Percentiles rank a stretch among this genome's conserved stretches.
Conservation (phyloP, 352 stramenopile species). For the Globisporangium okanoganense region DNA sequence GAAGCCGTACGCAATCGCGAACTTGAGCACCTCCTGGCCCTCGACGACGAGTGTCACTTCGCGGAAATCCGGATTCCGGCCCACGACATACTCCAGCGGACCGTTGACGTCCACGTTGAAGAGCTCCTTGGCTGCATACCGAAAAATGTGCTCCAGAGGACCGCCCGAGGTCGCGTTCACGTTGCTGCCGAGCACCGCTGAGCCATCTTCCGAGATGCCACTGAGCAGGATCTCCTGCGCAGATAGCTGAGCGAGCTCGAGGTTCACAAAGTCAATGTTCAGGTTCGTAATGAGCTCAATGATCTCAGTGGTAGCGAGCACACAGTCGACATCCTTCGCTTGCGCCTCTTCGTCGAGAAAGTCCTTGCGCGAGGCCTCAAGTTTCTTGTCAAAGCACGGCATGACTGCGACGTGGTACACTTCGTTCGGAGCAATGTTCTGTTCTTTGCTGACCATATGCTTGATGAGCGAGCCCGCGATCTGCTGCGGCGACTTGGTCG, state of each 20-base stretch:
- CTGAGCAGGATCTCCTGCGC: conserved; percentile 71
- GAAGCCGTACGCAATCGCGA: conserved; percentile 95
- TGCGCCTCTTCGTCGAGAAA: conserved; percentile 65
- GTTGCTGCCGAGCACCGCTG: conserved; percentile 50
- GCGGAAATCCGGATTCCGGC: conserved; percentile 88
- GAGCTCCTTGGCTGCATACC: conserved; percentile 85
- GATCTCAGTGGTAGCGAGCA: conserved; percentile 87
- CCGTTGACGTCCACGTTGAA: conserved; percentile 83
- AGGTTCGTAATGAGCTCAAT: conserved; percentile 63
- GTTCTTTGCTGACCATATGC: conserved; percentile 63
- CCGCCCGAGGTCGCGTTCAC: conserved; percentile 78
- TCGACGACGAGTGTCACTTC: conserved; percentile 73
- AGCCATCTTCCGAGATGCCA: conserved; percentile 53
- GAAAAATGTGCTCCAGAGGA: conserved; percentile 92
- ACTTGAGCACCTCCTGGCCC: conserved; percentile 86
- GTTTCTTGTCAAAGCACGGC: conserved; percentile 99
- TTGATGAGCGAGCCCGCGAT: conserved; percentile 89
- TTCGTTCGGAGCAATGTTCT: conserved; percentile 41
- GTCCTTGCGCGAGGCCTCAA: conserved; percentile 94
- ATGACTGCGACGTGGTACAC: conserved; percentile 96
- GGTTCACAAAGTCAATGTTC: conserved; percentile 55
- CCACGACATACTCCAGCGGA: conserved; percentile 83
- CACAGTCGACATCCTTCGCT: conserved; percentile 92
- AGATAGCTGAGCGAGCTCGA: conserved; percentile 62
- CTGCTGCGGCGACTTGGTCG: conserved; percentile 94